Base-by-base conservation (phyloP, 2,329 filamentous ascomycete species). In the Coniochaeta prunicola region DNA sequence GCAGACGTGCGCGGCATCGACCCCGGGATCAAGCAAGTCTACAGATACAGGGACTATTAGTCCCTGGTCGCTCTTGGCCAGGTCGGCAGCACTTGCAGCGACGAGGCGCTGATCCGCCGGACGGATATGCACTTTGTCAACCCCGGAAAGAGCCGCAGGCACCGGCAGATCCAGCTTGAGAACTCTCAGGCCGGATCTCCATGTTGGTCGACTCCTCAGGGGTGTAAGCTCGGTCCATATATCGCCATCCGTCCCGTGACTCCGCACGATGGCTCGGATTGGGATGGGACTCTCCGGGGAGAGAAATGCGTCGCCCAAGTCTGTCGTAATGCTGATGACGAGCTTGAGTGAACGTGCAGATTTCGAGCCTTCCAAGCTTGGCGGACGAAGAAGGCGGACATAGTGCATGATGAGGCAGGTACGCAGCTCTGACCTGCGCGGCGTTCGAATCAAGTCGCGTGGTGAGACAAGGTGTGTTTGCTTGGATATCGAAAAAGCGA, bases 301-400 rank as follows among this genome's bases (percentile, higher is more conserved):
- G 12, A 85, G 74, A 56, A 82, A 82, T 0, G 79, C 73, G 64
- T 85, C 82, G 33, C 82, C 80, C 1, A 85, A 73, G 60, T 85
- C 82, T 13, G 81, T 85, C 12, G 80, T 83, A 63, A 85, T 77
- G 60, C 80, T 78, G 61, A 85, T 70, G 1, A 82, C 71, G 3
- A 85, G 65, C 55, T 75, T 73, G 8, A 80, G 65, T 19, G 64
- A 71, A 57, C 64, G 56, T 54, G 61, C 48, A 45, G 56, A n/a
- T 26, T 64, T 56, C 13, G 59, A 57, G 3, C 13, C 50, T 0
- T 68, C 66, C 50, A 80, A 66, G 63, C 72, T 73, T 2, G 77
- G 78, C 2, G 77, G 73, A 15, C 81, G 74, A 33, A 84, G 70
- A 5, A 84, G 75, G 40, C 81, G 77, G 59, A 84, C 77, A 71